These are phyloP conservation scores for Ganoderma multipileum DNA, from an alignment of 1,284 basidiomycete genomes.

Conservation along the genomic window DNA sequence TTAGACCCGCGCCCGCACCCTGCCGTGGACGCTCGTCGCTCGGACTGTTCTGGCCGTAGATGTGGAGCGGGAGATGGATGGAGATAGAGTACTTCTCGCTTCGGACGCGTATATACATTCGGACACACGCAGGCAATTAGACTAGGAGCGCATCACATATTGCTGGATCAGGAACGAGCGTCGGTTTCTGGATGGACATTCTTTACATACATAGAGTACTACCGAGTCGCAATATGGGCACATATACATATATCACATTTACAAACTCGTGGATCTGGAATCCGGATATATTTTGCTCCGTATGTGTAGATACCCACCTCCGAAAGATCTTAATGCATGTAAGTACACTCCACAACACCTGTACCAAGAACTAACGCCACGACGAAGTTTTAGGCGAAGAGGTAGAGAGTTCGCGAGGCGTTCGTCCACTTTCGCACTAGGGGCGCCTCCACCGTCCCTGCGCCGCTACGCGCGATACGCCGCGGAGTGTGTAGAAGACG, in stretches of 20 bases:
- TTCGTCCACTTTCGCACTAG: not conserved
- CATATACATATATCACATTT: not conserved
- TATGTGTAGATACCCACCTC: not conserved
- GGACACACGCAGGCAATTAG: not conserved
- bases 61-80: not conserved
- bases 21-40: too few relatives aligned
- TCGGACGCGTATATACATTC: not conserved
- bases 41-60: too few relatives aligned
- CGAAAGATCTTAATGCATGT: not conserved
- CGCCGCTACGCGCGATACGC: not conserved
- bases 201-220: not conserved
- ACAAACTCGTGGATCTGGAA: not conserved
- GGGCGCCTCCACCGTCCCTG: not conserved
- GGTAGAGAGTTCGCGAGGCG: not conserved
- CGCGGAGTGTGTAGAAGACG: constrained; percentile 8
- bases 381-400: constrained; percentile 1
- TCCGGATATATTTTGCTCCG: not conserved
- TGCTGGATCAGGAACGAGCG: not conserved
- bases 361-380: not conserved
- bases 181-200: not conserved
- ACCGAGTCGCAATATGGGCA: not conserved
- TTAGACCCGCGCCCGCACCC: not conserved
- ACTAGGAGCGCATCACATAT: not conserved
- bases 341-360: too few relatives aligned
- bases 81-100: not conserved